Evolutionary conservation across 1,139 yeast species (phyloP), one percentile per base, ranked within the genome.

Genomic region (Hyphopichia khmerensis): DNA sequence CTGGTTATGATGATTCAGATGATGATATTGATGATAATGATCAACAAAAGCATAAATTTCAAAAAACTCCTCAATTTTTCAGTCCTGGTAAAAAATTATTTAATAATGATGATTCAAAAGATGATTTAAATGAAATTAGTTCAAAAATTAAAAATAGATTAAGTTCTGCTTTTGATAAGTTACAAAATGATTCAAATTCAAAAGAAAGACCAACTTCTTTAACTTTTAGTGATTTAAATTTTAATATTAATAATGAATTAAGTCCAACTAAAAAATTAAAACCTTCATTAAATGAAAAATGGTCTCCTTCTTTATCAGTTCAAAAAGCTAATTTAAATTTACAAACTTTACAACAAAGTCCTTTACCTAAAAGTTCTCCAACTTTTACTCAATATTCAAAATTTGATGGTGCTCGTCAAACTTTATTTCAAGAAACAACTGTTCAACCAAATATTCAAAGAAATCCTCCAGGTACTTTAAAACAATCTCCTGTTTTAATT

Each of bases 1-100:
- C 57, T 11, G 64, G 58, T 14, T 57, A 61, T 47, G 69, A n/a
- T n/a, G n/a, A 65, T 40, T 56, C 64, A 14, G 59, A 55, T 38
- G 24, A 21, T 21, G 24, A 26, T 26, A 8, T 8, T 8, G 62
- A 57, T 13, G 48, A 50, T 16, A 43, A 41, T 14, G 43, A 44
- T 16, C 32, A 33, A 39, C 15, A 38, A 9, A 47, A 45, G 34
- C 34, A 48, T 36, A 71, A 70, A 50, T 54, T 67, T 34, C 69
- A 67, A 48, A 67, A 65, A 42, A 70, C 76, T 4, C 73, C 75
- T 6, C 69, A 65, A 51, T 72, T 57, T 47, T 70, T 72, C 46
- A 62, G 69, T n/a, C 70, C 75, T 1, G 77, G 75, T 3, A 64
- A 62, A 43, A 62, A 64, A 41, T 56, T 72, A 24, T 59, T 63